Evolutionary conservation across 108 stramenopile genomes (phyloP).

Genomic region (Tribonema minus): DNA sequence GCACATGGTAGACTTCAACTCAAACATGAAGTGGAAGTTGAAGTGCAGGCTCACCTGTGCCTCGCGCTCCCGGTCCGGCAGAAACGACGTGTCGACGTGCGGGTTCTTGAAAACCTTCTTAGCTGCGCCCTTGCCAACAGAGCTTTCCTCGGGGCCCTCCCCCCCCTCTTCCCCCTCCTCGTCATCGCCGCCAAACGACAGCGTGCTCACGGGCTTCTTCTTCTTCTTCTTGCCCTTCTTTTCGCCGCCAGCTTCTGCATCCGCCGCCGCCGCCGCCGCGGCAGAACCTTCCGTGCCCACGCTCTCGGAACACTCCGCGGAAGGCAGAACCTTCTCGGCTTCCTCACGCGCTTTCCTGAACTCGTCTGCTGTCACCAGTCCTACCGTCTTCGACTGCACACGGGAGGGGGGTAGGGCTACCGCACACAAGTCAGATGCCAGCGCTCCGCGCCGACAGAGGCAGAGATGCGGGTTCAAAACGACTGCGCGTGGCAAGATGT

Average conservation of each 20-base stretch:
- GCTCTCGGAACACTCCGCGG: slow-evolving; percentile 1
- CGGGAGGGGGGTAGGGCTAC: background rate
- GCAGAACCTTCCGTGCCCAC: slow-evolving; percentile 4
- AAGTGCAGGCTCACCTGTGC: too few species aligned
- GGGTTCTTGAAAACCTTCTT: slow-evolving; percentile 63
- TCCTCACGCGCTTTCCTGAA: slow-evolving; percentile 36
- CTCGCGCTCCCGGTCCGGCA: slow-evolving; percentile 81
- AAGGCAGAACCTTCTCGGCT: slow-evolving; percentile 43
- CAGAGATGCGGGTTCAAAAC: too few species aligned
- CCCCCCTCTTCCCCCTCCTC: slow-evolving; percentile 45
- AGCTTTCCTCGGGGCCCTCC: background rate
- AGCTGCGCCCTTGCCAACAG: background rate
- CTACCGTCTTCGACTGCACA: slow-evolving; percentile 17
- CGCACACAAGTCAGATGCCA: background rate
- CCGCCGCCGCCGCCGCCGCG: slow-evolving; percentile 2
- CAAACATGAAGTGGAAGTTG: too few species aligned
- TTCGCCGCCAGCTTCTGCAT: background rate
- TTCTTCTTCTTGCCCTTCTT: slow-evolving; percentile 44
- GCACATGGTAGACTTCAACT: too few species aligned
- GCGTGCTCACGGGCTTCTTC: slow-evolving; percentile 32
- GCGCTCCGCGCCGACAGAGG: too few species aligned
- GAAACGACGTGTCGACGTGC: slow-evolving; percentile 79
- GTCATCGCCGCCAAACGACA: slow-evolving; percentile 41
- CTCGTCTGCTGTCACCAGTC: slow-evolving; percentile 21
- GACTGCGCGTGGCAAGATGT: too few species aligned